Conservation (phyloP, 2,329 filamentous ascomycete genomes). For the Cladobotryum mycophilum region DNA sequence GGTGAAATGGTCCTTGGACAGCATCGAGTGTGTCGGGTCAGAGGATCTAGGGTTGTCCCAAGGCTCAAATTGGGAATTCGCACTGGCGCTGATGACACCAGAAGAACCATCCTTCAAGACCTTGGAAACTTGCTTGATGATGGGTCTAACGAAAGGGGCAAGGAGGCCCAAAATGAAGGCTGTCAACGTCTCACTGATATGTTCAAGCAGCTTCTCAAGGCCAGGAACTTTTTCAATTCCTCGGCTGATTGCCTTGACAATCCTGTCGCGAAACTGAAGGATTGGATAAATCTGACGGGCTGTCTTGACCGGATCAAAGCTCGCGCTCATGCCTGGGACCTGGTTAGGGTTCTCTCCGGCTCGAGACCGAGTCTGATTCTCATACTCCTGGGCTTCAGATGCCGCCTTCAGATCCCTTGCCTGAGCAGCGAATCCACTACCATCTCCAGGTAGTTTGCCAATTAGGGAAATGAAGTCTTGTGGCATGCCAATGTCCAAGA, state of each 20-base stretch:
- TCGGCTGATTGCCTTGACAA: conserved; percentile 78
- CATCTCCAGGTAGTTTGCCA: conserved; percentile 66
- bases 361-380: conserved; percentile 38
- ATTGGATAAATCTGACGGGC: conserved; percentile 88
- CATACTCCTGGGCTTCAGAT: conserved; percentile 58
- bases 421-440: conserved; percentile 59
- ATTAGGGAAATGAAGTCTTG: conserved; percentile 66
- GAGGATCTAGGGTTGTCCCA: conserved; percentile 72
- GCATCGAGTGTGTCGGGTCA: conserved; percentile 75
- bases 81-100: conserved; percentile 59
- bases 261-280: conserved; percentile 85
- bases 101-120: conserved; percentile 81
- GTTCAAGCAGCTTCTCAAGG: conserved; percentile 82
- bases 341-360: conserved; percentile 45
- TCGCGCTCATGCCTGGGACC: conserved; percentile 67
- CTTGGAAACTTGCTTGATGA: conserved; percentile 82
- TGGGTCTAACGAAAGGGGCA: conserved; percentile 83
- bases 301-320: conserved; percentile 73
- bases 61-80: conserved; percentile 69
- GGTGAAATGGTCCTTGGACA: conserved; percentile 80
- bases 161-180: conserved; percentile 87
- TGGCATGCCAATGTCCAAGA: conserved; percentile 34
- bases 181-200: conserved; percentile 87
- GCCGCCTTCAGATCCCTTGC: conserved; percentile 55
- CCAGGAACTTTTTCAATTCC: conserved; percentile 90